Evolutionary conservation across 306 rosid genomes (phyloP).

Genomic region (Fragaria iinumae): DNA sequence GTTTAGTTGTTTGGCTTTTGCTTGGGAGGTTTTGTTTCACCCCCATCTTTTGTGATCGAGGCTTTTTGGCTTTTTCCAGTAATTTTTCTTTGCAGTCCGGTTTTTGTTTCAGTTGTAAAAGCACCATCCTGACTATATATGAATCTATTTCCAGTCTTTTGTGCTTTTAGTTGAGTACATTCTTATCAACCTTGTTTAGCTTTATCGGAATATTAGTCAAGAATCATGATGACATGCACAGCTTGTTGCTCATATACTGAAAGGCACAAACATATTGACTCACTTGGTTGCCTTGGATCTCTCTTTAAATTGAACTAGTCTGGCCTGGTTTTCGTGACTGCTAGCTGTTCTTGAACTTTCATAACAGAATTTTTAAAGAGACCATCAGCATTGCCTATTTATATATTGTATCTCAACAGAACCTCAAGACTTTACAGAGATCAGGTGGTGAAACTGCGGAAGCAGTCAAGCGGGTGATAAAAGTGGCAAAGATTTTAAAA

Average conservation of each 20-base stretch:
- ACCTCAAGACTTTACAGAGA: background rate
- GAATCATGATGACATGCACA: background rate
- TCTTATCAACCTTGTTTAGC: background rate
- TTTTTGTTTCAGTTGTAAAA: background rate
- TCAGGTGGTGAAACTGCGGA: no score
- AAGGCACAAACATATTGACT: background rate
- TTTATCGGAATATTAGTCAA: background rate
- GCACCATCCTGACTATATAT: background rate
- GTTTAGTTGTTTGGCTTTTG: no score
- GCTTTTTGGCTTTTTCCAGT: no score
- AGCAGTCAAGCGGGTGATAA: no score
- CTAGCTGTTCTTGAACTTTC: no score
- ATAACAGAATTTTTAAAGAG: background rate
- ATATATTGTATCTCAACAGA: background rate
- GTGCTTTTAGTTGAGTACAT: background rate
- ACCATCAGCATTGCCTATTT: background rate
- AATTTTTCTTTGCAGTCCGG: background rate
- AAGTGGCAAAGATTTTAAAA: background rate
- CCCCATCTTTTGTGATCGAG: no score
- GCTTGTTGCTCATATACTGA: background rate
- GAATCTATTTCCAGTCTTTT: background rate
- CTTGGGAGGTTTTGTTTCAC: no score
- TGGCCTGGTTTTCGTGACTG: background rate
- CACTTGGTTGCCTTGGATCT: background rate
- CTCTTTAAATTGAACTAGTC: background rate